A percentile compares a stretch with the other conserved stretches of the same genome.
phyloP scores from a whole-genome alignment of 306 rosid species.

The Hippophae gyantsensis region DNA sequence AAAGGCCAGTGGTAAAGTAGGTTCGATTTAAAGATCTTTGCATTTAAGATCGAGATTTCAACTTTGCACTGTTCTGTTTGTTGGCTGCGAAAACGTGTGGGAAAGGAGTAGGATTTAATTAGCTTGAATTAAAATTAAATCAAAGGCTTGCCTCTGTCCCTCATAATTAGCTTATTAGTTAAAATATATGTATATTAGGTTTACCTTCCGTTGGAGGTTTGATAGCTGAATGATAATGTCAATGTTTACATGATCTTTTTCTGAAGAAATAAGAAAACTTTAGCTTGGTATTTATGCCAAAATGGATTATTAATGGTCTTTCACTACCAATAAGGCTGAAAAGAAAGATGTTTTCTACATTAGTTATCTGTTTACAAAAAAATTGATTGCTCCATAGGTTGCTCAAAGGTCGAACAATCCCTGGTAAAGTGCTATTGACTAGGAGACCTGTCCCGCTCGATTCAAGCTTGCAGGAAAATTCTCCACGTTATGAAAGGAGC shows the following conservation, averaged over 20 bases:
- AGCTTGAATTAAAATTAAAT: too few relatives aligned
- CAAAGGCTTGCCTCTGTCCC: too few relatives aligned
- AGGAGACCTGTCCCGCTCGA: constrained; percentile 42
- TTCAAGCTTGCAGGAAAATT: constrained; percentile 27
- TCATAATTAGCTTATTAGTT: not conserved
- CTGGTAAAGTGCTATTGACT: constrained; percentile 76
- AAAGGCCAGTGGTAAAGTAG: not conserved
- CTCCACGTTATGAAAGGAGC: constrained; percentile 50
- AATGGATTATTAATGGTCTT: not conserved
- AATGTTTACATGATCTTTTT: too few relatives aligned
- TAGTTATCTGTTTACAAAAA: not conserved
- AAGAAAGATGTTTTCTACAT: not conserved
- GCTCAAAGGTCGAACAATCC: constrained; percentile 88
- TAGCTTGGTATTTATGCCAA: too few relatives aligned
- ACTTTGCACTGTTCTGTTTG: constrained; percentile 11
- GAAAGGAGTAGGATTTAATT: not conserved
- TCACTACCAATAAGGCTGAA: too few relatives aligned
- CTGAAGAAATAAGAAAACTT: too few relatives aligned
- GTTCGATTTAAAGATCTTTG: constrained; percentile 23
- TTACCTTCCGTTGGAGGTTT: too few relatives aligned
- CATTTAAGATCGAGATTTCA: constrained; percentile 7
- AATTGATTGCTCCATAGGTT: constrained; percentile 40
- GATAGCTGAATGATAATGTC: too few relatives aligned
- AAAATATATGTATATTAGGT: not conserved
- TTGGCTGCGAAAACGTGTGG: constrained; percentile 21